Percentiles rank a stretch among this genome's conserved stretches.
Conservation (phyloP, 768 basidiomycete species). For the Boletus vinaceobasis region DNA sequence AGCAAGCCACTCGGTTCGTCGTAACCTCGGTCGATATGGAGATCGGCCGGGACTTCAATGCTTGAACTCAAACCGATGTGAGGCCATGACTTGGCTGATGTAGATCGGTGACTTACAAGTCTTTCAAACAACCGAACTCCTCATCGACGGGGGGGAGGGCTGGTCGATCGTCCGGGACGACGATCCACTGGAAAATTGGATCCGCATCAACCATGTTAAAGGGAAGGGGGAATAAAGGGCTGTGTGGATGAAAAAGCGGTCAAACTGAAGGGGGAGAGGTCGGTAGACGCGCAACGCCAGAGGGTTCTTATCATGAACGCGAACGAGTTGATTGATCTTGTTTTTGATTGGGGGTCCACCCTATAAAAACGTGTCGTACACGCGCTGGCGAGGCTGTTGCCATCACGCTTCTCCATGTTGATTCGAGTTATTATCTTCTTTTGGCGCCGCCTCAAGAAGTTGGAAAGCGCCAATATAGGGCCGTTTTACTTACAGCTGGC, state of each 20-base stretch:
- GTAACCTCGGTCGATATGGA: neutral
- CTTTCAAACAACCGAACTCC: conserved; percentile 12
- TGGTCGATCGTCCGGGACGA: conserved; percentile 13
- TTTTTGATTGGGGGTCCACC: conserved; percentile 36
- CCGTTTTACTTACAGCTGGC: neutral
- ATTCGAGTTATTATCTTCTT: conserved; percentile 18
- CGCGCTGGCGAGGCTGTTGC: conserved; percentile 33
- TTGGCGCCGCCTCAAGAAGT: conserved; percentile 19
- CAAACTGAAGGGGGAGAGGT: conserved; percentile 1
- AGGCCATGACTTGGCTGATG: conserved; percentile 1
- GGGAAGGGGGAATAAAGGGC: neutral
- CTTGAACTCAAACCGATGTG: conserved; percentile 4
- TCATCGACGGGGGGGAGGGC: conserved; percentile 24
- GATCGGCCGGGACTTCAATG: neutral
- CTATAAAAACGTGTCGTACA: conserved; percentile 35
- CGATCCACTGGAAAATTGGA: conserved; percentile 15
- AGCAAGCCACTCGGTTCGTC: conserved; percentile 12
- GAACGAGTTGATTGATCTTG: conserved; percentile 22
- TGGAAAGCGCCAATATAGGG: conserved; percentile 7
- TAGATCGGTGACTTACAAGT: conserved; percentile 18
- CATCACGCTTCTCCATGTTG: conserved; percentile 4
- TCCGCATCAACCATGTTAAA: conserved; percentile 10
- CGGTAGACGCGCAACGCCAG: conserved; percentile 13
- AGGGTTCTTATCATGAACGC: conserved; percentile 29
- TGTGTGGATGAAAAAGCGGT: neutral